Base-by-base conservation (phyloP, 352 stramenopile species). In the Pythium rhizo-oryzae region DNA sequence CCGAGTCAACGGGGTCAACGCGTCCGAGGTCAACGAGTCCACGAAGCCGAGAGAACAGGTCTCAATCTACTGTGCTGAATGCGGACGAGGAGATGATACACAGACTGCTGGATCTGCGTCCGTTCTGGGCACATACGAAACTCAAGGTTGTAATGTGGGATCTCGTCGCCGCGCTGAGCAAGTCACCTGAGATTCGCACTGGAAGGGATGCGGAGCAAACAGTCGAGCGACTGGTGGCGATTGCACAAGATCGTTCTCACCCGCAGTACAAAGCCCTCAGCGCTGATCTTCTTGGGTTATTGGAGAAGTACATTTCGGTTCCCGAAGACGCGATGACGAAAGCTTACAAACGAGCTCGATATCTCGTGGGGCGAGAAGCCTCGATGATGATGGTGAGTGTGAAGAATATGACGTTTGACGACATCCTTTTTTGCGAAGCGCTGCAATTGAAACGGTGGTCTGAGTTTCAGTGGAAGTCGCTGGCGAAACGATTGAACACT, bases 381-480 rank as follows among this genome's bases (percentile, higher is more conserved):
- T 13, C 11, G 12, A 13, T 46, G 39, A 19, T 19, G 16, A 46
- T 33, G 28, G 6, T 33, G 2, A 33, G 28, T 33, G 3, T 19
- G 39, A 46, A 46, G 39, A 8, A 46, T 46, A 46, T 46, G 39
- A 55, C 49, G 49, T n/a, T 55, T 6, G 49, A 55, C 49, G 24
- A 55, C 24, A 35, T 55, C 49, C n/a, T 55, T 2, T 15, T 55
- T 13, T 19, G 30, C 49, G 49, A 55, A 55, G 49, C 49, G 30
- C 49, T 13, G 39, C 39, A 19, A 8, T 46, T 46, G 39, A 46
- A 19, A 8, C 12, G 8, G 1, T 55, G 49, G 49, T 55, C 49
- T 2, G 11, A 33, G 6, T 4, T 2, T 8, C 49, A 55, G 49
- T 55, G 49, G 49, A 15, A 55, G 7, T n/a, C 21, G 9, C 1